phyloP scores from a whole-genome alignment of 148 eudicot genomes.

The Camellia granthamiana region DNA sequence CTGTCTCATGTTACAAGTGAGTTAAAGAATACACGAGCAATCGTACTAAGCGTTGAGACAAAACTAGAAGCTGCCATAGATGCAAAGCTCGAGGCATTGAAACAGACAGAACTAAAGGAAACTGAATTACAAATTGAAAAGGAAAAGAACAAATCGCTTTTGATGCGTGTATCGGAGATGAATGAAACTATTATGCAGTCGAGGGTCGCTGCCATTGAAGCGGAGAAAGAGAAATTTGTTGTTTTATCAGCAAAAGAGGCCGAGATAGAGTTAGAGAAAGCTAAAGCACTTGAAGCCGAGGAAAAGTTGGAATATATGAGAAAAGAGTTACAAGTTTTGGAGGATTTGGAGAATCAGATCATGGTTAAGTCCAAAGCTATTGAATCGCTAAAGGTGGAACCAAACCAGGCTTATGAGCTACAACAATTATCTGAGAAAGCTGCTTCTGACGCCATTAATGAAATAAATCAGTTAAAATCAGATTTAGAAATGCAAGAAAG shows the following conservation, averaged over 20 bases:
- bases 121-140: conserved; percentile 15
- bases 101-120: conserved; percentile 16
- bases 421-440: conserved; percentile 16
- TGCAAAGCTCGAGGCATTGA: conserved; percentile 18
- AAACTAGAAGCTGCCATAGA: conserved; percentile 18
- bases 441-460: conserved; percentile 13
- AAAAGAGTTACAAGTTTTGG: conserved; percentile 10
- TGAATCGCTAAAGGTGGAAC: conserved; percentile 17
- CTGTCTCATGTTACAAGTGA: conserved; percentile 5
- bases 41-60: conserved; percentile 6
- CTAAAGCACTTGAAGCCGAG: conserved; percentile 1
- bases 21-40: conserved; percentile 12
- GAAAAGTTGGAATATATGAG: conserved; percentile 3
- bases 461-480: conserved; percentile 14
- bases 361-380: conserved; percentile 10
- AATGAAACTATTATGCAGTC: conserved; percentile 16
- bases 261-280: not conserved
- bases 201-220: conserved; percentile 14
- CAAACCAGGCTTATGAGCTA: conserved; percentile 16
- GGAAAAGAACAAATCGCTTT: conserved; percentile 10
- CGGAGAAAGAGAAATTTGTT: conserved; percentile 8
- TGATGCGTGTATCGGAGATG: conserved; percentile 10
- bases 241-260: conserved; percentile 5
- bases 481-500: conserved; percentile 13
- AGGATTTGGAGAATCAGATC: conserved; percentile 21